phyloP scores from a whole-genome alignment of 2,329 filamentous ascomycete genomes.

The Fusarium metavorans region DNA sequence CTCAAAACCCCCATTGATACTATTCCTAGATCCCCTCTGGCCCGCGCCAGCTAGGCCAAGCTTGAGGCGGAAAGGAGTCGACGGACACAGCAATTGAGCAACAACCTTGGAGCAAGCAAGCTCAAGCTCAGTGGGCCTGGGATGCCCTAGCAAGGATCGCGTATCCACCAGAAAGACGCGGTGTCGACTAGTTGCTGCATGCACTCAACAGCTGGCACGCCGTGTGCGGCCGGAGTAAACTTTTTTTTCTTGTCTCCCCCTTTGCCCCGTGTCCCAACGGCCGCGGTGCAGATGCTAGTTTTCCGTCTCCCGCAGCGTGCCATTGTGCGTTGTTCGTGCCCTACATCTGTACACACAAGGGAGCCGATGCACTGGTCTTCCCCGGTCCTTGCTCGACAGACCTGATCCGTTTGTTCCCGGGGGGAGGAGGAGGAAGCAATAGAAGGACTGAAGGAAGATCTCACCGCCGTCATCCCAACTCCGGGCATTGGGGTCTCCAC shows the following conservation, averaged over 20 bases:
- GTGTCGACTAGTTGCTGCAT: slow-evolving; percentile 39
- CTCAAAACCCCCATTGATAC: neutral
- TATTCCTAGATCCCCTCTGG: slow-evolving; percentile 4
- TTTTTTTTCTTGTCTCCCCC: slow-evolving; percentile 9
- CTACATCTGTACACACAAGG: slow-evolving; percentile 3
- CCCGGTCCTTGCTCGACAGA: neutral
- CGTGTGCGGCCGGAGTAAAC: slow-evolving; percentile 11
- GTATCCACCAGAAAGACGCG: slow-evolving; percentile 23
- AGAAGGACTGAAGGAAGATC: slow-evolving; percentile 15
- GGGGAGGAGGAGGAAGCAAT: neutral
- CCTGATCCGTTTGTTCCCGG: slow-evolving; percentile 7
- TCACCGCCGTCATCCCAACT: slow-evolving; percentile 21
- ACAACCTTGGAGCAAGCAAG: slow-evolving; percentile 4
- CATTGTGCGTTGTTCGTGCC: slow-evolving; percentile 31
- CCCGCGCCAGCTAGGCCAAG: slow-evolving; percentile 11
- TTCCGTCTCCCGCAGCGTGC: neutral
- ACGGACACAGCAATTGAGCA: neutral
- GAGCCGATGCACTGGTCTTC: slow-evolving; percentile 8
- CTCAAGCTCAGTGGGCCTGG: slow-evolving; percentile 24
- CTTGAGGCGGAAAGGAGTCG: neutral
- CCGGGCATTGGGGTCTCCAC: slow-evolving; percentile 5
- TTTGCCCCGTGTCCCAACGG: slow-evolving; percentile 7
- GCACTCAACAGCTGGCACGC: slow-evolving; percentile 44
- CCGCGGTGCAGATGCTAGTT: neutral
- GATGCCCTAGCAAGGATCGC: slow-evolving; percentile 24